A percentile compares a stretch with the other conserved stretches of the same genome.
These are phyloP conservation scores for Phaeosphaeriaceae sp. DNA, from an alignment of 2,329 filamentous ascomycete species.

Conservation along the genomic window DNA sequence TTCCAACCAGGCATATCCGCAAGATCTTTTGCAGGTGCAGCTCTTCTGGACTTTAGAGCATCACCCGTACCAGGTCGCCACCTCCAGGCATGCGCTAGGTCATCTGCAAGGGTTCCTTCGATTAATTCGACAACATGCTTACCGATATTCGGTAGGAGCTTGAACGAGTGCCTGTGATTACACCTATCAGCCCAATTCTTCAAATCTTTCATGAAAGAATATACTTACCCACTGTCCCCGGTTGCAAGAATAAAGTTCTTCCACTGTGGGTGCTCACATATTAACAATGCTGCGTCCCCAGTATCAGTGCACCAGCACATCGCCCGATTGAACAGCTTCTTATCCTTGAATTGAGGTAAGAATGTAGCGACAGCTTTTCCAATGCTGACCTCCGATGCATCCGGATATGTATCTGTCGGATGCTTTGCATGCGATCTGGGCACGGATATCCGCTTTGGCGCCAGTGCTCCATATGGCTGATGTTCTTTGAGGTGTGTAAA, in stretches of 20 bases:
- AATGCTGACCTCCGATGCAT: slow-evolving; percentile 51
- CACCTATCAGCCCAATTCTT: slow-evolving; percentile 4
- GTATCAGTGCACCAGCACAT: slow-evolving; percentile 68
- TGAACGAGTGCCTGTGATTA: slow-evolving; percentile 52
- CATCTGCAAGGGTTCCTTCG: slow-evolving; percentile 49
- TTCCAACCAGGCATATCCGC: slow-evolving; percentile 56
- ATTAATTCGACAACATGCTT: slow-evolving; percentile 56
- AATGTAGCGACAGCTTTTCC: slow-evolving; percentile 49
- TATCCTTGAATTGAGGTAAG: slow-evolving; percentile 50
- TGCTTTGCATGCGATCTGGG: slow-evolving; percentile 55
- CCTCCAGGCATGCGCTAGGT: slow-evolving; percentile 52
- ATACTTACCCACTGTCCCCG: slow-evolving; percentile 54
- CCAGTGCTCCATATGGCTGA: slow-evolving; percentile 54
- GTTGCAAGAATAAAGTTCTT: slow-evolving; percentile 57
- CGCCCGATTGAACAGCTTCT: slow-evolving; percentile 52
- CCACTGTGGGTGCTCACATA: slow-evolving; percentile 59
- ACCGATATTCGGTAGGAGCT: slow-evolving; percentile 55
- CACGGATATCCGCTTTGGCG: slow-evolving; percentile 60
- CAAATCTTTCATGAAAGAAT: not conserved
- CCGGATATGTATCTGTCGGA: slow-evolving; percentile 54
- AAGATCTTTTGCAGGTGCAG: slow-evolving; percentile 52
- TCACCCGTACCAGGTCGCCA: slow-evolving; percentile 55
- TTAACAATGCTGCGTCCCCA: slow-evolving; percentile 67
- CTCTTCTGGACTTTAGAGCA: slow-evolving; percentile 51
- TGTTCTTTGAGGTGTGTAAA: slow-evolving; percentile 44